Evolutionary conservation across 2,329 filamentous ascomycete species (phyloP).

Genomic region (Onygena corvina): DNA sequence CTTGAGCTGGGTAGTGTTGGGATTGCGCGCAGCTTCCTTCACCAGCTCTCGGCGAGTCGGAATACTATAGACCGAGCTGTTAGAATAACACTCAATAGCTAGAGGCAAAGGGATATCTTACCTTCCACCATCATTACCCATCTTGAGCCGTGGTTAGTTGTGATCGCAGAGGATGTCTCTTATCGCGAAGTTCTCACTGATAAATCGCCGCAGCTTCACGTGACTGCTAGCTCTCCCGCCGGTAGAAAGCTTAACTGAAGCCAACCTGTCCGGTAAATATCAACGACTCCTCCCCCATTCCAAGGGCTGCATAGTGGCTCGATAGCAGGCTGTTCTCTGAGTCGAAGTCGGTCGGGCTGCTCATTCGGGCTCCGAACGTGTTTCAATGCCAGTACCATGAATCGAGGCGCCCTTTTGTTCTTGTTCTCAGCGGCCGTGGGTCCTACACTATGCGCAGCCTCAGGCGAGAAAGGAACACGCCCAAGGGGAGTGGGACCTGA

Average conservation of each 20-base stretch:
- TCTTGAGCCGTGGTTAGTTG: constrained; percentile 31
- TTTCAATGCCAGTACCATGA: constrained; percentile 2
- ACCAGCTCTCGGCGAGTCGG: constrained; percentile 92
- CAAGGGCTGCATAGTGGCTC: not conserved
- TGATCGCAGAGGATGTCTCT: not conserved
- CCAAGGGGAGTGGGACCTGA: constrained; percentile 82
- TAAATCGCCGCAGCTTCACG: not conserved
- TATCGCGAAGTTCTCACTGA: not conserved
- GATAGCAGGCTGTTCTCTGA: not conserved
- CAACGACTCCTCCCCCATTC: not conserved
- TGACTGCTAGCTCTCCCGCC: not conserved
- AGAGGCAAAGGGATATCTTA: constrained; percentile 20
- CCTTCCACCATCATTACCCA: constrained; percentile 96
- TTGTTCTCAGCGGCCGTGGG: constrained; percentile 23
- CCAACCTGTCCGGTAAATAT: constrained; percentile 8
- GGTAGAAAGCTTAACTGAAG: constrained; percentile 1
- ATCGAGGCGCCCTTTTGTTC: not conserved
- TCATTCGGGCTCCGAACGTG: not conserved
- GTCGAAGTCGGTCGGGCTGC: not conserved
- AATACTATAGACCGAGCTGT: constrained; percentile 46
- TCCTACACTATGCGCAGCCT: constrained; percentile 27
- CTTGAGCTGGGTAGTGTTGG: constrained; percentile 76
- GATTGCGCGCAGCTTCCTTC: constrained; percentile 74
- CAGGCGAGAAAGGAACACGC: constrained; percentile 54
- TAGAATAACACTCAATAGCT: constrained; percentile 7